Evolutionary conservation across 192 early-diverging fungal species (phyloP).

Genomic region (Linnemannia zychae): DNA sequence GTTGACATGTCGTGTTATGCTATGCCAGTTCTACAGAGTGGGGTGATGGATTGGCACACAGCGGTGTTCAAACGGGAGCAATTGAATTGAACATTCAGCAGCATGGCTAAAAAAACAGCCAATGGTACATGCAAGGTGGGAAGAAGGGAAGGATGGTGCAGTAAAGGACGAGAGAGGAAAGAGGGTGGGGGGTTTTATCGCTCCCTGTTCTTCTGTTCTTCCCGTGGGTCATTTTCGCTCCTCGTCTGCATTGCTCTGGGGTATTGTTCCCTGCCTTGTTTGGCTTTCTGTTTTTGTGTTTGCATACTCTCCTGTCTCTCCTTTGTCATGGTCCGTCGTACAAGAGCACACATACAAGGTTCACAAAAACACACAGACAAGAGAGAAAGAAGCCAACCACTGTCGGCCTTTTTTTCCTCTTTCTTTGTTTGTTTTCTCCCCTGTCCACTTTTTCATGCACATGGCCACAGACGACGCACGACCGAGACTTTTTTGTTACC

Average conservation of each 20-base stretch:
- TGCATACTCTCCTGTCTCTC: background rate
- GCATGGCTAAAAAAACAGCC: background rate
- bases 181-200: background rate
- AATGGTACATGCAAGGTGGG: conserved; percentile 5
- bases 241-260: conserved; percentile 2
- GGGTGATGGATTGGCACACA: background rate
- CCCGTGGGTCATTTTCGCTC: conserved; percentile 1
- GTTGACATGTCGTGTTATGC: background rate
- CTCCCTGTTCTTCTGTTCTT: background rate
- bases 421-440: background rate
- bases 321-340: background rate
- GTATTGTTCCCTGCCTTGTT: background rate
- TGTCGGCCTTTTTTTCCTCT: background rate
- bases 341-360: conserved; percentile 3
- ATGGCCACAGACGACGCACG: background rate
- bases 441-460: too few relatives aligned
- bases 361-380: background rate
- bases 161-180: background rate
- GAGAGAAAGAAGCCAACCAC: background rate
- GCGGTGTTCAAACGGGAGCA: background rate
- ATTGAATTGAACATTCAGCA: background rate
- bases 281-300: background rate
- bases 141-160: background rate
- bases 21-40: background rate
- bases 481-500: background rate